These are phyloP conservation scores for Phlyctochytrium planicorne DNA, from an alignment of 192 early-diverging fungal genomes.

Conservation along the genomic window DNA sequence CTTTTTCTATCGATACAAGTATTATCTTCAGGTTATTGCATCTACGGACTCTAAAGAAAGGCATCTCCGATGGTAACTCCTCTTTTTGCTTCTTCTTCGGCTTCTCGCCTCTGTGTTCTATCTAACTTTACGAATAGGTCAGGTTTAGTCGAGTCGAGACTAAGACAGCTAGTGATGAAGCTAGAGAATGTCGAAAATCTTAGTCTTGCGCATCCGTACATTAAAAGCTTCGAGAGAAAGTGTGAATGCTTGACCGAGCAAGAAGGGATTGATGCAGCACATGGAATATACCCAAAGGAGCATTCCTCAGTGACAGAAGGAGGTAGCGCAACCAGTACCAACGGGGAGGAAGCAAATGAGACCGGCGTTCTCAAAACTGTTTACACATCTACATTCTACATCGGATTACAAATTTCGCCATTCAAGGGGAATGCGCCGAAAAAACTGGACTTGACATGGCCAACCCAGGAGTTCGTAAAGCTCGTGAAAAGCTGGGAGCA, in stretches of 20 bases:
- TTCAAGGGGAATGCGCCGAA: slow-evolving; percentile 41
- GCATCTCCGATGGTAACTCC: slow-evolving; percentile 67
- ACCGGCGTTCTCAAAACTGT: slow-evolving; percentile 33
- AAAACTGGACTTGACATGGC: slow-evolving; percentile 76
- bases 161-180: slow-evolving; percentile 82
- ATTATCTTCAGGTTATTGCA: slow-evolving; percentile 89
- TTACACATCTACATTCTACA: slow-evolving; percentile 83
- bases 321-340: slow-evolving; percentile 19
- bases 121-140: slow-evolving; percentile 44
- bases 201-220: slow-evolving; percentile 82
- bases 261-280: slow-evolving; percentile 65
- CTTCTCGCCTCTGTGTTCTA: slow-evolving; percentile 6
- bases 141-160: slow-evolving; percentile 87
- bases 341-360: slow-evolving; percentile 22
- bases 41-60: slow-evolving; percentile 70
- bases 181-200: slow-evolving; percentile 78
- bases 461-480: slow-evolving; percentile 78
- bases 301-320: slow-evolving; percentile 42
- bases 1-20: slow-evolving; percentile 83
- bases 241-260: slow-evolving; percentile 61
- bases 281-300: slow-evolving; percentile 55
- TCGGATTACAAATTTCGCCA: slow-evolving; percentile 74
- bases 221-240: slow-evolving; percentile 79
- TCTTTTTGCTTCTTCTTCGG: slow-evolving; percentile 15
- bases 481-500: slow-evolving; percentile 81